phyloP scores from a whole-genome alignment of 163 green algal species.

The Scenedesmus sp. region DNA sequence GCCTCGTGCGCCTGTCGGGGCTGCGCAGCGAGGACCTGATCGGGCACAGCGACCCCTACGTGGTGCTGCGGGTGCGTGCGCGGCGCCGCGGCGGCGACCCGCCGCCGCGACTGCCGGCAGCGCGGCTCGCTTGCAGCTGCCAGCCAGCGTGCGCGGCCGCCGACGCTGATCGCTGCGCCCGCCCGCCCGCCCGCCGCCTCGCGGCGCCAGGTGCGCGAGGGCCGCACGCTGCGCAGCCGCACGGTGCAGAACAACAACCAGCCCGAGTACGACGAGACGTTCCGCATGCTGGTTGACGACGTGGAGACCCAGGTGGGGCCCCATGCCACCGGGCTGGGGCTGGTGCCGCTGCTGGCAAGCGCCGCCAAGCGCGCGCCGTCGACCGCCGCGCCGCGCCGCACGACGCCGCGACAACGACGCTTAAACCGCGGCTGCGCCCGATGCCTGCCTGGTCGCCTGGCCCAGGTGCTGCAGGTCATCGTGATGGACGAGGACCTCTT shows the following conservation, averaged over 20 bases:
- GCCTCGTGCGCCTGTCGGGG: slow-evolving; percentile 9
- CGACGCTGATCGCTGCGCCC: background rate
- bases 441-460: no score
- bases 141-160: background rate
- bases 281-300: slow-evolving; percentile 60
- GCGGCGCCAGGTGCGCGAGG: slow-evolving; percentile 47
- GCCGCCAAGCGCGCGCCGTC: no score
- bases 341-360: background rate
- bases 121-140: background rate
- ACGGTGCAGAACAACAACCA: slow-evolving; percentile 51
- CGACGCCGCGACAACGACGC: no score
- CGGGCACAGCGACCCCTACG: slow-evolving; percentile 42
- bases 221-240: slow-evolving; percentile 45
- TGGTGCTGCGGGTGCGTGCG: slow-evolving; percentile 26
- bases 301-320: slow-evolving; percentile 26
- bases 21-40: slow-evolving; percentile 41
- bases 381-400: no score
- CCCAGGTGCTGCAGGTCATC: slow-evolving; percentile 33
- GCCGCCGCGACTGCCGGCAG: no score
- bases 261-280: slow-evolving; percentile 55
- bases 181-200: background rate
- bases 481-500: slow-evolving; percentile 33
- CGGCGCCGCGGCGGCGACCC: no score
- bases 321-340: no score
- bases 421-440: no score